Base-by-base conservation (phyloP, 495 filamentous ascomycete species). In the Neurospora intermedia region DNA sequence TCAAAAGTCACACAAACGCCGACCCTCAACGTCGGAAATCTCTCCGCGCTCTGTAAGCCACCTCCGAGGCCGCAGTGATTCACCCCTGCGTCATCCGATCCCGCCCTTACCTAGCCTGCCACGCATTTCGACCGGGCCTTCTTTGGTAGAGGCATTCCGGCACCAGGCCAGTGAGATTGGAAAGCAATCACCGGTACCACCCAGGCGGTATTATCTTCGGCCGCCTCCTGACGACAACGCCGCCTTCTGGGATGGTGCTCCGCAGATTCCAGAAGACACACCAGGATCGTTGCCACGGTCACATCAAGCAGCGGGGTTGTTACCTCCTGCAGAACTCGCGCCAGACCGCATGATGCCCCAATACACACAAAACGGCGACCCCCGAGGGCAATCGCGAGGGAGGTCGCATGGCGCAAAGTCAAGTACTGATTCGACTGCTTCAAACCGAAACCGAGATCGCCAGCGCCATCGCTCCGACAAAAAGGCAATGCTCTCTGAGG, bases 401-500 rank as follows among this genome's bases (percentile, higher is more conserved):
- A 82, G 84, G 20, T 86, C 86, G n/a, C 79, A 84, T 20, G 78
- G 81, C 16, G 77, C 77, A 8, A 85, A 82, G 71, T 77, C 82
- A 35, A 85, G 83, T 73, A 76, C 77, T 11, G 85, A 86, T 62
- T 77, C 81, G 8, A 81, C 76, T 10, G 76, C 75, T 38, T 73
- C 74, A 23, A 77, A 79, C 7, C 72, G 70, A 18, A 75, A 78
- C 13, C 73, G 76, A 66, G 46, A 72, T 27, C 38, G 27, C 35
- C n/a, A 72, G 23, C 42, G 70, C 4, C 72, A 78, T 8, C 75
- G 77, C 31, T 43, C 70, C 75, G 13, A 76, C 70, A 40, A 86
- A 77, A 97, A 96, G 82, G 89, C 89, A 31, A 98, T 97, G 92
- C 85, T 99, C 20, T 96, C 94, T 5, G 94, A 91, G 78, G 96